Evolutionary conservation across 805 yeast species (phyloP).

Genomic region (Yarrowia sp.): DNA sequence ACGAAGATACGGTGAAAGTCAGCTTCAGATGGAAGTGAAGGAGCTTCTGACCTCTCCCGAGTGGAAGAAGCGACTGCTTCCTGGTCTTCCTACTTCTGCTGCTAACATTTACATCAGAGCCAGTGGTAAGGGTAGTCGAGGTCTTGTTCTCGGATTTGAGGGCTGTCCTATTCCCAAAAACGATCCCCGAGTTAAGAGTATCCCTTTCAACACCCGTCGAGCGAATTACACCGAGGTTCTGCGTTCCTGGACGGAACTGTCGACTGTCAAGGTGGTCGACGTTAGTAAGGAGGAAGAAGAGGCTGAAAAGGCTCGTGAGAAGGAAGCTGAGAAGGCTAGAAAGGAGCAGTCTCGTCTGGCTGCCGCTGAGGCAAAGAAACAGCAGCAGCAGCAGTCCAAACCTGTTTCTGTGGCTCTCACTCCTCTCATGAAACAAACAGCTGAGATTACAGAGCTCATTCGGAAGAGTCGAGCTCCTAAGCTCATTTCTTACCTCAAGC

Average conservation of each 20-base stretch:
- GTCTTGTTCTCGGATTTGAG: constrained; percentile 66
- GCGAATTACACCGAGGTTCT: constrained; percentile 84
- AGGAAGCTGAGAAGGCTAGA: constrained; percentile 42
- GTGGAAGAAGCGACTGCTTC: constrained; percentile 50
- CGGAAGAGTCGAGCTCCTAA: constrained; percentile 82
- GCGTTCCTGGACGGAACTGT: constrained; percentile 80
- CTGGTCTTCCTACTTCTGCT: constrained; percentile 32
- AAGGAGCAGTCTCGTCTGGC: constrained; percentile 27
- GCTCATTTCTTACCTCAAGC: constrained; percentile 65
- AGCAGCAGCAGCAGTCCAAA: constrained; percentile 36
- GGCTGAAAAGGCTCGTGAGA: constrained; percentile 42
- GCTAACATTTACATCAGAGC: constrained; percentile 74
- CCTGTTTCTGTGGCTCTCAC: constrained; percentile 40
- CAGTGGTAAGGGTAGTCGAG: constrained; percentile 71
- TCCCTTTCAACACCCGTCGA: constrained; percentile 90
- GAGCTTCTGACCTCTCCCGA: constrained; percentile 73
- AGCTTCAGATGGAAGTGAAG: constrained; percentile 77
- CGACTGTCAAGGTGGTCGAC: constrained; percentile 62
- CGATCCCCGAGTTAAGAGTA: constrained; percentile 68
- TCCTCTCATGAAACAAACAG: constrained; percentile 59
- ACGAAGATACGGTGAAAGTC: constrained; percentile 88
- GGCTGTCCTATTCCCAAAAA: constrained; percentile 61
- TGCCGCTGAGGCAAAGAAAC: constrained; percentile 39
- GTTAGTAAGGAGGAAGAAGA: constrained; percentile 59
- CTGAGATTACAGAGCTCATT: constrained; percentile 64